A percentile compares a stretch with the other conserved stretches of the same genome.
phyloP scores from a whole-genome alignment of 73 alveolate genomes.

The Paramecium sonneborni region DNA sequence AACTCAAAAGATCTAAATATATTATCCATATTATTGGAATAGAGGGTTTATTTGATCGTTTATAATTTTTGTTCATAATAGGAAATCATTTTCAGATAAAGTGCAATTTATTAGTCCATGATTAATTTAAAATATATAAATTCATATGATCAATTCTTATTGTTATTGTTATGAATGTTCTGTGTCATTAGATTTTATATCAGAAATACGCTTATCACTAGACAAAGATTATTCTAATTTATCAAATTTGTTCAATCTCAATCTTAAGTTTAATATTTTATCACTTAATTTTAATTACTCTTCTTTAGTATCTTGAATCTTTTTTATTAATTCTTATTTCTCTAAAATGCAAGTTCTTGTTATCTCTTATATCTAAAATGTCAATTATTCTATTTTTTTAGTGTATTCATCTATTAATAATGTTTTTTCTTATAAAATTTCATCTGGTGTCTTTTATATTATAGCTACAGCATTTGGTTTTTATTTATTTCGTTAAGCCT shows the following conservation, averaged over 20 bases:
- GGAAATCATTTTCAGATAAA: conserved; percentile 26
- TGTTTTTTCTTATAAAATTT: not conserved
- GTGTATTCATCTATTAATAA: conserved; percentile 14
- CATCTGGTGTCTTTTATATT: conserved; percentile 41
- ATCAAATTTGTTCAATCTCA: conserved; percentile 19
- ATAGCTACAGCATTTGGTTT: conserved; percentile 17
- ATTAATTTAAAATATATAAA: not conserved
- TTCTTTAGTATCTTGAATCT: conserved; percentile 20
- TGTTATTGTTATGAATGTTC: conserved; percentile 15
- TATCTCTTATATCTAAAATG: conserved; percentile 36
- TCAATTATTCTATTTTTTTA: conserved; percentile 30
- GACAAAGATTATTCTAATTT: conserved; percentile 2
- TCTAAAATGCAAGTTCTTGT: conserved; percentile 52
- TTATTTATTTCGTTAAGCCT: conserved; percentile 1
- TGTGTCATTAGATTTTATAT: not conserved
- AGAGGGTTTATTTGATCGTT: not conserved
- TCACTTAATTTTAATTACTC: conserved; percentile 14
- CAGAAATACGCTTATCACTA: not conserved
- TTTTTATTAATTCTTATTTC: conserved; percentile 36
- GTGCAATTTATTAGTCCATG: conserved; percentile 21
- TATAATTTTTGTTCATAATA: not conserved
- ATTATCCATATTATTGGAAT: not conserved
- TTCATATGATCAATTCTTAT: conserved; percentile 16
- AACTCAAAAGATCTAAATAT: not conserved
- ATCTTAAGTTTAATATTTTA: conserved; percentile 21